Base-by-base conservation (phyloP, 495 filamentous ascomycete species). In the Geoglossum glabrum region DNA sequence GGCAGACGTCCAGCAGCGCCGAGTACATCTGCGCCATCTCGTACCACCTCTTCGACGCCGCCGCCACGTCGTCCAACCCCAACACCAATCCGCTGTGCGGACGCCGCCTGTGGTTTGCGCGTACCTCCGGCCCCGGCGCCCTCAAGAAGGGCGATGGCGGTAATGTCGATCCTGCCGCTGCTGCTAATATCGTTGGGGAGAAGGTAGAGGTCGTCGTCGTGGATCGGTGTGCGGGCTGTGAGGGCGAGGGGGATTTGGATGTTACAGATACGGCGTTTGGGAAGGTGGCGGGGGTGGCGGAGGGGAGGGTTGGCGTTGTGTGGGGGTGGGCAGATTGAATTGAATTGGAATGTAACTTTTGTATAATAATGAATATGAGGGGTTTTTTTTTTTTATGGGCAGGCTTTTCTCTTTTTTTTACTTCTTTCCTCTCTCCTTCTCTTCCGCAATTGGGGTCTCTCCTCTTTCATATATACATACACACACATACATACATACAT, bases 1-100 rank as follows among this genome's bases (percentile, higher is more conserved):
- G 73, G 30, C 15, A 23, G 1, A 57, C 52, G 0, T 66, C 21
- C 55, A 19, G 34, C 19, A 34, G 5, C 26, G 4, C 55, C 13
- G 38, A 56, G 15, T 8, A 13, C 15, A 57, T 57, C 31, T 28
- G 26, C 34, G 55, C 55, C 21, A 23, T 47, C 43, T n/a, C 17
- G 15, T 17, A 47, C 21, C 3, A 5, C 43, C 43, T 47, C 15
- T 36, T 50, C 26, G 27, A 34, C 55, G 27, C 36, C 26, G 55
- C 26, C 27, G 7, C n/a, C 13, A 43, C 33, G 6, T 21, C 19
- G 4, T 15, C 27, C 6, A 36, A 25, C 30, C 34, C 55, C 55
- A 57, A 57, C 55, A 6, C 9, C 27, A 57, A 57, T 30, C 55
- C 27, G 28, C 34, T 31, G 4, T 57, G 55, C 23, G 55, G 55